Base-by-base conservation (phyloP, 441 rosid genomes). In the Metrosideros polymorpha region DNA sequence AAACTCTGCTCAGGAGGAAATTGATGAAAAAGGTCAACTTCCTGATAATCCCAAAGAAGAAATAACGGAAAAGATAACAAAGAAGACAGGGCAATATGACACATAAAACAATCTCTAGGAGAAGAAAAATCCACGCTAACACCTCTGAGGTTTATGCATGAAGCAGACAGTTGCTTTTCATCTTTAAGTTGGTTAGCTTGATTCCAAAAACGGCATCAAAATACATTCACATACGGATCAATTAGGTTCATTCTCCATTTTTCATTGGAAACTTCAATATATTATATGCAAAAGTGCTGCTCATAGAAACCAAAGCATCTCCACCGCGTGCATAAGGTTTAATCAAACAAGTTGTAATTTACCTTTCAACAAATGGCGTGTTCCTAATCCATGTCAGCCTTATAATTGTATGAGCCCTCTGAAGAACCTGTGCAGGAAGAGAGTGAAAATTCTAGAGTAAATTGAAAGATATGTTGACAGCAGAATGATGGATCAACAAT, bases 361-460 rank as follows among this genome's bases (percentile, higher is more conserved):
- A 95, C 99, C 99, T 93, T 88, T 87, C 94, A 88, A 91, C 27
- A 77, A 89, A 90, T 43, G 96, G 94, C 9, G 97, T 89, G 93
- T 94, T 95, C 91, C 99, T 92, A 87, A 97, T 92, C 98, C 99
- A 95, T 0, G 99, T 97, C 84, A 94, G 82, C 89, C 89, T 94
- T 86, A 94, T 85, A 59, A 96, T 66, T 2, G 91, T 91, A 75
- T 92, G 92, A 45, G 93, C 79, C 88, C 90, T 91, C 87, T 95
- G 91, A 76, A 96, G 98, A 92, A 94, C 98, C 99, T 97, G 93
- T 82, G 90, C 30, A 50, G 47, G n/a, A 71, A 39, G 30, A 55
- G 50, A 30, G 43, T 43, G 35, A 49, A 61, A 56, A 25, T 51
- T 32, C 35, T 27, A 47, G 2, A 82, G 53, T 29, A 52, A 22